phyloP scores from a whole-genome alignment of 441 rosid species.

The Flueggea neowawraea region DNA sequence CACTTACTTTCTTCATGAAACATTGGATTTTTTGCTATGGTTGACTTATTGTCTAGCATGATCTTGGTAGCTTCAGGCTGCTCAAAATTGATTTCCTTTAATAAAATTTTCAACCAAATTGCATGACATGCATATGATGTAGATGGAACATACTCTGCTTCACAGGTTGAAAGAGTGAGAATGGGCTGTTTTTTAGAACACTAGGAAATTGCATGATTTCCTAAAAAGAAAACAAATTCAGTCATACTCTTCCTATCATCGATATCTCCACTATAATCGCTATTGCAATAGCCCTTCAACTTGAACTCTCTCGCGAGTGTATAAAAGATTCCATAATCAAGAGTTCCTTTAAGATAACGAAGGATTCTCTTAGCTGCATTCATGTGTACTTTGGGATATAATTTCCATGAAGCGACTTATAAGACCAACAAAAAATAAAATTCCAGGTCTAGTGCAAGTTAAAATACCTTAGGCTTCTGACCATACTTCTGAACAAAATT shows the following conservation, averaged over 20 bases:
- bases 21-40: not conserved
- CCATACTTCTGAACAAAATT: not conserved
- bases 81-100: not conserved
- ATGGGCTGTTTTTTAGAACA: not conserved
- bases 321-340: not conserved
- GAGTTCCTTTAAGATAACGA: not conserved
- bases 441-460: not conserved
- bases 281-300: not conserved
- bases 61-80: no score
- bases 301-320: not conserved
- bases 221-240: not conserved
- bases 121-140: conserved; percentile 1
- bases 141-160: not conserved
- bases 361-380: no score
- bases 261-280: not conserved
- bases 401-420: not conserved
- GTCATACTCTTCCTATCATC: not conserved
- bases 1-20: not conserved
- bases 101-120: not conserved
- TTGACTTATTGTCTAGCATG: not conserved
- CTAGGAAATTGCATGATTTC: not conserved
- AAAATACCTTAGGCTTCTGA: not conserved
- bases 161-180: conserved; percentile 1
- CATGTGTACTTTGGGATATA: not conserved
- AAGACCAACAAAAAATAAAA: not conserved